phyloP scores from a whole-genome alignment of 2,329 filamentous ascomycete genomes.

The Aureobasidium sp. region DNA sequence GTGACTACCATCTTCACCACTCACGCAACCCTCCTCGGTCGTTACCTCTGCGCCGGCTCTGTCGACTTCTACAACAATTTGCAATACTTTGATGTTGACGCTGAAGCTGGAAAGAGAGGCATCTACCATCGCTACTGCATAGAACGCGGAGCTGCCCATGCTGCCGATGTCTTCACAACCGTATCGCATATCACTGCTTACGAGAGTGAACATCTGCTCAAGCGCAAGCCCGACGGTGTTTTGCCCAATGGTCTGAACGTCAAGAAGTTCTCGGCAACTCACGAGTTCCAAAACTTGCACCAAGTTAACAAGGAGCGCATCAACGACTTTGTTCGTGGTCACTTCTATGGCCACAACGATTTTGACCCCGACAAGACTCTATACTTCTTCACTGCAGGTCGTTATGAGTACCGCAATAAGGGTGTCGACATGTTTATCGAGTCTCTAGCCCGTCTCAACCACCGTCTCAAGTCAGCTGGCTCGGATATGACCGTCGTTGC shows the following conservation, averaged over 20 bases:
- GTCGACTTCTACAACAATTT: constrained; percentile 99
- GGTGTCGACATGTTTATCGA: constrained; percentile 99
- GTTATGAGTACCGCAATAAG: constrained; percentile 97
- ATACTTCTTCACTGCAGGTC: constrained; percentile 94
- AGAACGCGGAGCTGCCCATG: constrained; percentile 84
- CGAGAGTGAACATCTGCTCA: constrained; percentile 88
- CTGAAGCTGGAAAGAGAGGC: constrained; percentile 92
- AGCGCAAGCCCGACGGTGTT: constrained; percentile 95
- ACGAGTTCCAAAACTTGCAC: constrained; percentile 98
- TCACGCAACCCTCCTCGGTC: constrained; percentile 87
- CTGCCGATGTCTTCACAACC: constrained; percentile 94
- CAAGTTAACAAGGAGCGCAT: constrained; percentile 97
- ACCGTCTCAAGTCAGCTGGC: constrained; percentile 74
- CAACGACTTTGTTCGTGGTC: constrained; percentile 92
- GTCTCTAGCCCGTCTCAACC: constrained; percentile 87
- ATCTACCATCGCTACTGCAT: constrained; percentile 99
- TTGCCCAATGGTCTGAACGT: constrained; percentile 96
- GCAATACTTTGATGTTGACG: constrained; percentile 92
- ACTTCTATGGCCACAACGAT: constrained; percentile 98
- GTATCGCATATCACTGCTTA: constrained; percentile 98
- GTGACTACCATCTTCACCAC: constrained; percentile 98
- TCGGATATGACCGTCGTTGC: constrained; percentile 93
- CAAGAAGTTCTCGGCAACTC: constrained; percentile 95
- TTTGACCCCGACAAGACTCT: constrained; percentile 95
- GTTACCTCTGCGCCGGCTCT: constrained; percentile 93